These are phyloP conservation scores for Apiospora rasikravindrae DNA, from an alignment of 2,329 filamentous ascomycete species.

Conservation along the genomic window DNA sequence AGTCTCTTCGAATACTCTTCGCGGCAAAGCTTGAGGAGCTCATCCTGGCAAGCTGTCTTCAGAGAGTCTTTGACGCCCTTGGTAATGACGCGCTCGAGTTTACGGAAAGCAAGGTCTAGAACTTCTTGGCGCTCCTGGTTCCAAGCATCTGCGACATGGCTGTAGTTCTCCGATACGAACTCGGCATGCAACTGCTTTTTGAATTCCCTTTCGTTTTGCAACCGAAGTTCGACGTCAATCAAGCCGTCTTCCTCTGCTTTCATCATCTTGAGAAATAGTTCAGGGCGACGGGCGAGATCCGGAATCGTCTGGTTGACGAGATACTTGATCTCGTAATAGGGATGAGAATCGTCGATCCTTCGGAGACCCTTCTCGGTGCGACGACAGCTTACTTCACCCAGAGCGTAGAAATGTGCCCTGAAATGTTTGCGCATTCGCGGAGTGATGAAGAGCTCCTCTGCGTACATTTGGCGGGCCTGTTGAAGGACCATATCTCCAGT, in stretches of 20 bases:
- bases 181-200: constrained; percentile 77
- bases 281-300: constrained; percentile 81
- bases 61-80: constrained; percentile 95
- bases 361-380: constrained; percentile 93
- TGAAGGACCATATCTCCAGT: constrained; percentile 78
- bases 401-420: constrained; percentile 81
- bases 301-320: constrained; percentile 85
- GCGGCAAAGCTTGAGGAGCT: constrained; percentile 84
- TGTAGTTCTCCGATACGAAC: constrained; percentile 94
- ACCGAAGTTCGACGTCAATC: constrained; percentile 80
- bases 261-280: constrained; percentile 95
- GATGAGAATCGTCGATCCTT: constrained; percentile 92
- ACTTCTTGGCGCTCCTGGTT: constrained; percentile 86
- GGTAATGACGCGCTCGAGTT: constrained; percentile 82
- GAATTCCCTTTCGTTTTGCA: constrained; percentile 79
- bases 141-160: constrained; percentile 93
- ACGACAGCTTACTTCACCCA: constrained; percentile 82
- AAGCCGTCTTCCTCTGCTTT: constrained; percentile 94
- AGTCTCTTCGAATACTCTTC: constrained; percentile 89
- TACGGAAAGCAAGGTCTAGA: constrained; percentile 78
- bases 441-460: constrained; percentile 87
- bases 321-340: constrained; percentile 98
- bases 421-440: constrained; percentile 90
- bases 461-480: constrained; percentile 85
- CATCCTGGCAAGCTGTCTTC: constrained; percentile 91